A percentile compares a stretch with the other conserved stretches of the same genome.
Evolutionary conservation across 306 rosid species (phyloP).

Genomic region (Clitoria ternatea): DNA sequence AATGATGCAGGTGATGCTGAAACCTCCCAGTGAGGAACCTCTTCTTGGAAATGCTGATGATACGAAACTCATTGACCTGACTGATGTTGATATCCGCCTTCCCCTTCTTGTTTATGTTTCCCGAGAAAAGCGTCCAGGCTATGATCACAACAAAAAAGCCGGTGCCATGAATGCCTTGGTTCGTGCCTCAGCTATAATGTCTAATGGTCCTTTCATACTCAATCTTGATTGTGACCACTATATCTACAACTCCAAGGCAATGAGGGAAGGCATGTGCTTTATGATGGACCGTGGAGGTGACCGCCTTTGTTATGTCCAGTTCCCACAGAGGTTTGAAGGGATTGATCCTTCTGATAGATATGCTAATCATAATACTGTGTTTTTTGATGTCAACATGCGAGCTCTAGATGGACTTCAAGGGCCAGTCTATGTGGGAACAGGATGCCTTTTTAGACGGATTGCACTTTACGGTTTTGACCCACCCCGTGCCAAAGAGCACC

Average conservation of each 20-base stretch:
- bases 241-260: slow-evolving; percentile 81
- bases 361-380: slow-evolving; percentile 89
- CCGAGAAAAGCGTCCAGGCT: slow-evolving; percentile 86
- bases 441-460: slow-evolving; percentile 80
- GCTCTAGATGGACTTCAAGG: slow-evolving; percentile 97
- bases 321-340: slow-evolving; percentile 95
- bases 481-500: slow-evolving; percentile 74
- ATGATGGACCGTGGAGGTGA: slow-evolving; percentile 97
- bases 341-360: slow-evolving; percentile 93
- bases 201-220: slow-evolving; percentile 86
- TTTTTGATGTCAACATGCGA: slow-evolving; percentile 92
- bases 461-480: slow-evolving; percentile 93
- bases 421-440: slow-evolving; percentile 96
- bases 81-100: slow-evolving; percentile 77
- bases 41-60: slow-evolving; percentile 64
- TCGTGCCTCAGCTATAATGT: slow-evolving; percentile 88
- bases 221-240: slow-evolving; percentile 92
- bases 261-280: slow-evolving; percentile 94
- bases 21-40: slow-evolving; percentile 91
- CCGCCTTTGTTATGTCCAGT: slow-evolving; percentile 83
- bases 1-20: slow-evolving; percentile 81
- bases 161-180: slow-evolving; percentile 95
- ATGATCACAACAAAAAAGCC: slow-evolving; percentile 91
- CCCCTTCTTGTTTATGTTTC: slow-evolving; percentile 92
- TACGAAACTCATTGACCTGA: slow-evolving; percentile 55